Percentiles rank a stretch among this genome's conserved stretches.
These are phyloP conservation scores for Ananas comosus DNA, from an alignment of 176 grass and related monocot genomes.

Conservation along the genomic window DNA sequence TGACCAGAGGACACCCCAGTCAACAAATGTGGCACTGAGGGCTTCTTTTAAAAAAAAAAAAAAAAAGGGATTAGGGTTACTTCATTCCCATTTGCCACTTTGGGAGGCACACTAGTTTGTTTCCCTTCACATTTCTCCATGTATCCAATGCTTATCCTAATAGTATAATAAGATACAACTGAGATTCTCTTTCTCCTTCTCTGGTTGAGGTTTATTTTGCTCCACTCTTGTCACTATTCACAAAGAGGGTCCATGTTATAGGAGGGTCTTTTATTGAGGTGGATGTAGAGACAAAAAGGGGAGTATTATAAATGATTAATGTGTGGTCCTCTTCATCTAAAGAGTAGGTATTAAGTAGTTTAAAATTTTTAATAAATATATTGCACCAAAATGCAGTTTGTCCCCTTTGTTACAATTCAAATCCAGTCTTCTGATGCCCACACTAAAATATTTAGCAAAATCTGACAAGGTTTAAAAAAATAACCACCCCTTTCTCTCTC, in stretches of 20 bases:
- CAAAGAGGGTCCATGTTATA: neutral
- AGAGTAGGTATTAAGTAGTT: neutral
- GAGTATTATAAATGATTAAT: neutral
- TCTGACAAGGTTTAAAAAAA: constrained; percentile 15
- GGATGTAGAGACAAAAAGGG: neutral
- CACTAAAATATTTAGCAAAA: constrained; percentile 4
- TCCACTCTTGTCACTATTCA: constrained; percentile 1
- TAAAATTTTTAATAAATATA: neutral
- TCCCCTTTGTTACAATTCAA: neutral
- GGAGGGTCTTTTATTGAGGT: neutral
- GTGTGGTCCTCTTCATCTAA: neutral
- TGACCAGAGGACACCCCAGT: constrained; percentile 1
- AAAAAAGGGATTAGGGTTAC: neutral
- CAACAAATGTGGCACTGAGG: constrained; percentile 26
- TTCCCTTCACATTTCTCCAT: constrained; percentile 25
- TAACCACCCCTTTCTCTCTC: constrained; percentile 1
- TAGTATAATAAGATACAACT: constrained; percentile 20
- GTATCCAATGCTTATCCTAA: neutral
- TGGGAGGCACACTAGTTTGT: constrained; percentile 20
- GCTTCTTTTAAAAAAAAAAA: too few relatives aligned
- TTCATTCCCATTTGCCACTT: constrained; percentile 24
- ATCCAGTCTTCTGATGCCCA: neutral
- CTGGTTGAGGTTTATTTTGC: constrained; percentile 15
- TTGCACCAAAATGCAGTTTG: neutral
- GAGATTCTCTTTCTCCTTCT: constrained; percentile 25